Base-by-base conservation (phyloP, 768 basidiomycete genomes). In the Filobasidium wieringae region DNA sequence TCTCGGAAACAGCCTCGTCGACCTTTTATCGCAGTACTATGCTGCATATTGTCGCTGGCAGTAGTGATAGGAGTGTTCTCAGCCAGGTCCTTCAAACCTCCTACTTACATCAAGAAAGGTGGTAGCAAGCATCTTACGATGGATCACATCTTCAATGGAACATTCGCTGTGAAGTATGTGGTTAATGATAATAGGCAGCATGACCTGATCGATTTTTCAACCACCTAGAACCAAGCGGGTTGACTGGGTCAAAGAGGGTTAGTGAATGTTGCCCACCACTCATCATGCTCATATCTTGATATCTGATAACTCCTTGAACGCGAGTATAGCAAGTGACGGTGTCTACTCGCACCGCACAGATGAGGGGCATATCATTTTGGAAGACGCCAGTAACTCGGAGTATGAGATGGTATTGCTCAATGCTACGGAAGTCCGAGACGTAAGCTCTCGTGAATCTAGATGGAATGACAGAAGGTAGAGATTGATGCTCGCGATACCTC, bases 211-310 rank as follows among this genome's bases (percentile, higher is more conserved):
- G 36, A 37, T 37, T n/a, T 37, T 9, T 37, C 36, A n/a, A 37
- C n/a, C 36, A n/a, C 53, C 43, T 1, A 68, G 78, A 2, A 64
- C 68, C 1, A 77, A 78, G 49, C 65, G 65, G 22, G 70, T 99
- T 32, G 78, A 82, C 41, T 99, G 95, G 95, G 84, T 97, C 29
- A 82, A 85, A 8, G 91, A 95, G 81, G 93, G 92, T 89, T 61
- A 37, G 81, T 53, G n/a, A 14, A 9, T 15, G 37, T 39, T 7
- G 41, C 27, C n/a, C 7, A 7, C n/a, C 41, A 45, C 19, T 45
- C 27, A 7, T 26, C 6, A 12, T 30, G 19, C 47, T 49, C 26
- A 49, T 30, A 26, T 9, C 22, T 40, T 19, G n/a, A 22, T 31
- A 2, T 27, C 52, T 58, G 58, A 57, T 19, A n/a, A 19, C 30